Evolutionary conservation across 2,329 filamentous ascomycete species (phyloP), one percentile per base, ranked within the genome.

Genomic region (Leptographium radiaticola): DNA sequence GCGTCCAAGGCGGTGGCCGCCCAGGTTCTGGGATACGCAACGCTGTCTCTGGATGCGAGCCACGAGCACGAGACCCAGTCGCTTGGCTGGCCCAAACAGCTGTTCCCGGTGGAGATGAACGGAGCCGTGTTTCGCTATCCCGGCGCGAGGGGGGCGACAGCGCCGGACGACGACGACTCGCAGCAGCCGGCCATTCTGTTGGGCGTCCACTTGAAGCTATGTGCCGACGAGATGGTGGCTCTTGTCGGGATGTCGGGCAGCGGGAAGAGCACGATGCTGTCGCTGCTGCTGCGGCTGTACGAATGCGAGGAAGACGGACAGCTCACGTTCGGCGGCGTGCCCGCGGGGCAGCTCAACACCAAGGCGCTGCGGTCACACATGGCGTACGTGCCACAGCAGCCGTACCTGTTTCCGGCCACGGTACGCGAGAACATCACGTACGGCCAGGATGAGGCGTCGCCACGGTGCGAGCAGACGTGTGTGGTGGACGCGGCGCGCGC

Each of bases 181-280:
- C 8, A 8, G 43, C 43, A 15, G 43, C 50, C 54, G 12, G 38
- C 71, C 1, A 78, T 88, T 0, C 71, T 96, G 2, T 72, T 73
- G 11, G 71, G 79, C 25, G 65, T 95, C n/a, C 81, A 74, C n/a
- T 70, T 95, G 9, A 70, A 68, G 0, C 78, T 96, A 51, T 64
- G 72, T 1, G 66, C 76, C 0, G 81, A 83, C 25, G 80, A 77
- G 5, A 86, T 80, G 59, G 83, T 83, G 0, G 89, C 87, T 2
- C 80, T 97, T 20, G 89, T 94, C 2, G 90, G 91, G 1, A 71
- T 79, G 1, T 95, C 89, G 0, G 91, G 93, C 0, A 87, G 85
- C n/a, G 91, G 93, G 1, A 97, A 98, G 69, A 90, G 86, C 15
- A 96, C 91, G 0, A 75, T 96, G 39, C 76, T 85, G 0, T 79